Evolutionary conservation across 192 early-diverging fungal genomes (phyloP).

Genomic region (Coemansia aciculifera): DNA sequence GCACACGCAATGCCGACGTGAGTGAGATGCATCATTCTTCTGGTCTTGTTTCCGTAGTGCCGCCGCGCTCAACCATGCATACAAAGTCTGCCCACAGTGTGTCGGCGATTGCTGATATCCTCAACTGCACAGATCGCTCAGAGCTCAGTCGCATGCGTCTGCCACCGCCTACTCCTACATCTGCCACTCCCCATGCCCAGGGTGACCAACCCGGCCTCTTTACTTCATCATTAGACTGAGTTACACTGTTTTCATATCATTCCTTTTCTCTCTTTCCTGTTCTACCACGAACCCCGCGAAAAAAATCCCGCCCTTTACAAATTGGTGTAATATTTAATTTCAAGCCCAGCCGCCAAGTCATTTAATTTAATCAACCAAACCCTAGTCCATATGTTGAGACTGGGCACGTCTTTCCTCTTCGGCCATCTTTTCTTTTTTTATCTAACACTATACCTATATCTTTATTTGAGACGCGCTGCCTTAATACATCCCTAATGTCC

Average conservation of each 20-base stretch:
- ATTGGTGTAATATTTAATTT: too few relatives aligned
- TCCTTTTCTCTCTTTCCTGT: too few relatives aligned
- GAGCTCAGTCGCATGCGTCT: slow-evolving; percentile 54
- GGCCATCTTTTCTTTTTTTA: too few relatives aligned
- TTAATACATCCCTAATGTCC: not conserved
- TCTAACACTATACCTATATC: too few relatives aligned
- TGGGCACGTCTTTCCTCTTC: too few relatives aligned
- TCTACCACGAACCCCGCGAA: too few relatives aligned
- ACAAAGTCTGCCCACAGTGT: slow-evolving; percentile 52
- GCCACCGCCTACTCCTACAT: slow-evolving; percentile 50
- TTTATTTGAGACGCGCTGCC: too few relatives aligned
- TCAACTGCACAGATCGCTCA: slow-evolving; percentile 55
- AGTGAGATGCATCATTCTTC: slow-evolving; percentile 14
- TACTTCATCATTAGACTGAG: slow-evolving; percentile 24
- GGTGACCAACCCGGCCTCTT: slow-evolving; percentile 35
- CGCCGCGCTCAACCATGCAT: slow-evolving; percentile 29
- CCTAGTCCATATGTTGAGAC: too few relatives aligned
- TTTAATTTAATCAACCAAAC: too few relatives aligned
- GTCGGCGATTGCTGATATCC: slow-evolving; percentile 54
- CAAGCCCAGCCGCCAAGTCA: too few relatives aligned
- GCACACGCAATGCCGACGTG: slow-evolving; percentile 20
- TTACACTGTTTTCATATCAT: not conserved
- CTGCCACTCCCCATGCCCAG: slow-evolving; percentile 21
- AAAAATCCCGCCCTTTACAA: too few relatives aligned
- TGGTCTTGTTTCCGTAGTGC: slow-evolving; percentile 8